Conservation (phyloP, 1,139 yeast species). For the Pichia sp. region DNA sequence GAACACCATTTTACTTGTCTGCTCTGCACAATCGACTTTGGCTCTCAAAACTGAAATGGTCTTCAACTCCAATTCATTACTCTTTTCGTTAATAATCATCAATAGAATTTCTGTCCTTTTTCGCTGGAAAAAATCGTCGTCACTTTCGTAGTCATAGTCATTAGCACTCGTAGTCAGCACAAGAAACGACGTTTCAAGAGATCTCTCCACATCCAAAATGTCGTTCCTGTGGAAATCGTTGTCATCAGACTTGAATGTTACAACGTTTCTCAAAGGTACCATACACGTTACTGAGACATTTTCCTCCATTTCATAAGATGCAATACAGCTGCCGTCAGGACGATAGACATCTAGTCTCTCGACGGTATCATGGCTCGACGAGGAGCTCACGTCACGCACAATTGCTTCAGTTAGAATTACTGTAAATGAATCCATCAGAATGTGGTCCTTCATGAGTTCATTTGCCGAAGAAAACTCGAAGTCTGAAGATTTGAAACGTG, state of each 20-base stretch:
- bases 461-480: neutral
- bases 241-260: neutral
- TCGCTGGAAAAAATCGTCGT: conserved; percentile 6
- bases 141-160: conserved; percentile 5
- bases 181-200: conserved; percentile 4
- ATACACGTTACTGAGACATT: conserved; percentile 1
- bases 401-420: conserved; percentile 3
- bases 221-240: conserved; percentile 6
- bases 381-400: neutral
- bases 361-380: neutral
- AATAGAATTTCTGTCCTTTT: conserved; percentile 9
- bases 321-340: neutral
- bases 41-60: conserved; percentile 5
- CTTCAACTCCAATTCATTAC: conserved; percentile 2
- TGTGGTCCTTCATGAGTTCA: neutral
- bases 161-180: conserved; percentile 6
- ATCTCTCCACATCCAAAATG: neutral
- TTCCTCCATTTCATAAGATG: conserved; percentile 11
- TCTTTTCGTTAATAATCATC: conserved; percentile 3
- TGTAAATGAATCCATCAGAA: neutral
- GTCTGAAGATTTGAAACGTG: neutral
- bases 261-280: neutral
- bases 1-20: neutral
- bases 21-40: neutral
- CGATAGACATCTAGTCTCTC: conserved; percentile 4